A percentile compares a stretch with the other conserved stretches of the same genome.
Conservation (phyloP, 2,329 filamentous ascomycete species). For the Chaetomium sp. region DNA sequence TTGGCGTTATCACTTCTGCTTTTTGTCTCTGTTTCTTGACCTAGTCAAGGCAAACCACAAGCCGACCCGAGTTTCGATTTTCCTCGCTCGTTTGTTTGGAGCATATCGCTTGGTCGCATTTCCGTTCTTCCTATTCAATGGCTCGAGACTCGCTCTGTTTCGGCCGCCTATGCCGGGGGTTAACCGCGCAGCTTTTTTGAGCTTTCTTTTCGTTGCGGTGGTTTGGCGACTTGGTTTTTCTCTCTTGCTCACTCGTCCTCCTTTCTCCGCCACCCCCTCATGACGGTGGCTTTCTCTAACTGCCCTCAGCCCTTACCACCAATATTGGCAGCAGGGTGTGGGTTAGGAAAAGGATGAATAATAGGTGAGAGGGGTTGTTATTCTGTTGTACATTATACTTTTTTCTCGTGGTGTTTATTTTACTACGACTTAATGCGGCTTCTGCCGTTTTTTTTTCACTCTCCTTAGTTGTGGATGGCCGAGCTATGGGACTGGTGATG, state of each 20-base stretch:
- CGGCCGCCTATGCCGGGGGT: too few relatives aligned
- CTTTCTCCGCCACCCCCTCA: too few relatives aligned
- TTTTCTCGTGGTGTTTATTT: background rate
- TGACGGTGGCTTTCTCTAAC: background rate
- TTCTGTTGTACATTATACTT: constrained; percentile 7
- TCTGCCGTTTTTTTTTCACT: background rate
- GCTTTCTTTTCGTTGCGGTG: background rate
- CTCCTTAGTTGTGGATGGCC: background rate
- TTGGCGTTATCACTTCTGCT: background rate
- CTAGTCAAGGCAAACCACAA: background rate
- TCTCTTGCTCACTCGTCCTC: background rate
- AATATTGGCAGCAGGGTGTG: background rate
- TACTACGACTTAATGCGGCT: constrained; percentile 5
- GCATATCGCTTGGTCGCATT: background rate
- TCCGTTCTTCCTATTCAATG: too few relatives aligned
- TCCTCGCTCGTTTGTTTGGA: background rate
- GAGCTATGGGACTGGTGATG: background rate
- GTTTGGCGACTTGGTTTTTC: background rate
- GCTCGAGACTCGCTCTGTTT: too few relatives aligned
- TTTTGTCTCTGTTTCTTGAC: too few relatives aligned
- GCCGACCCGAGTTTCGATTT: background rate
- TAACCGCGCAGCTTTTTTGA: too few relatives aligned
- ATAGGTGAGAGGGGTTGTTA: background rate
- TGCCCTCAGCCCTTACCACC: too few relatives aligned
- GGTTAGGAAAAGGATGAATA: background rate